phyloP scores from a whole-genome alignment of 257 asterid genomes.

The Petunia secreta region DNA sequence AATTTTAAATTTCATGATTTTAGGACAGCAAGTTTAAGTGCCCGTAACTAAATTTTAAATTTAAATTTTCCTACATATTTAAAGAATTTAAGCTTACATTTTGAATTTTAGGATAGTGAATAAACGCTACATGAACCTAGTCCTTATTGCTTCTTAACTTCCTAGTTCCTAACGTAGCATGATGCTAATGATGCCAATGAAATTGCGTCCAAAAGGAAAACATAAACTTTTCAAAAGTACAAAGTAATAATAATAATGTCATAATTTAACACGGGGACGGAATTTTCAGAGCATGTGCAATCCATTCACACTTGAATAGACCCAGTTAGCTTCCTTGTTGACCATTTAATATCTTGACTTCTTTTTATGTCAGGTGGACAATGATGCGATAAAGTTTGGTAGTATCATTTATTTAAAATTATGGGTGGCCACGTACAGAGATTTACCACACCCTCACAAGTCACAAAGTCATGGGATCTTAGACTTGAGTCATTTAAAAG shows the following conservation, averaged over 20 bases:
- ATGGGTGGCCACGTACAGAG: background rate
- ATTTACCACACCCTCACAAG: background rate
- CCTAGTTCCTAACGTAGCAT: background rate
- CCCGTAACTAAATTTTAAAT: no score
- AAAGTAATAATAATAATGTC: background rate
- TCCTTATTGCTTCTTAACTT: no score
- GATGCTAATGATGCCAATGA: background rate
- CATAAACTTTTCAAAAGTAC: background rate
- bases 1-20: no score
- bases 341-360: background rate
- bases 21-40: no score
- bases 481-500: background rate
- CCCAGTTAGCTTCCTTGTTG: background rate
- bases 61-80: no score
- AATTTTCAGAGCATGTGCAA: background rate
- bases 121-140: no score
- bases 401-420: background rate
- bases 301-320: background rate
- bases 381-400: background rate
- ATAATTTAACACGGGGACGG: background rate
- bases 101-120: no score
- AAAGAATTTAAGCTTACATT: no score
- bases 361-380: background rate
- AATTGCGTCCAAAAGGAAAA: slow-evolving; percentile 12
- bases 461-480: slow-evolving; percentile 19